Conservation (phyloP, 2,329 filamentous ascomycete genomes). For the Talaromyces sp. region DNA sequence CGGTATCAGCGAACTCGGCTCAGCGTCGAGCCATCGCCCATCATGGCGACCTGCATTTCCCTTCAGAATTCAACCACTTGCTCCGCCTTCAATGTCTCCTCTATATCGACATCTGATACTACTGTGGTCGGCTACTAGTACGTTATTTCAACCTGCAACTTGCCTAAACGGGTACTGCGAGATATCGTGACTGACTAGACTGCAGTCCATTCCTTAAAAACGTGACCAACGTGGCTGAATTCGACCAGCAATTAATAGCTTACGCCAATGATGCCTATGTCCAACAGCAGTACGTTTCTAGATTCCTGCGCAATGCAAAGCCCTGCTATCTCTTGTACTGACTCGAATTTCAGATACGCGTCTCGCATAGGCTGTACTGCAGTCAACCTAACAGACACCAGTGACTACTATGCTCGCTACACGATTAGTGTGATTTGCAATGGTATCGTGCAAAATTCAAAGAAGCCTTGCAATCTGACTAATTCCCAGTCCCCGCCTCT, state of each 20-base stretch:
- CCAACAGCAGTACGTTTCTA: slow-evolving; percentile 65
- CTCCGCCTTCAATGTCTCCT: slow-evolving; percentile 69
- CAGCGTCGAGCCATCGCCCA: slow-evolving; percentile 29
- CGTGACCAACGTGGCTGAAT: slow-evolving; percentile 72
- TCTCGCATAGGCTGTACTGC: slow-evolving; percentile 74
- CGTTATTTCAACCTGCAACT: slow-evolving; percentile 34
- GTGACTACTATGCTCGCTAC: slow-evolving; percentile 85
- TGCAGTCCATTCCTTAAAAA: slow-evolving; percentile 77
- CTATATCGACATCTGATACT: slow-evolving; percentile 62
- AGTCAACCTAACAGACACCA: slow-evolving; percentile 74
- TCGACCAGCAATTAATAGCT: slow-evolving; percentile 70
- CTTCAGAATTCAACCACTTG: slow-evolving; percentile 69
- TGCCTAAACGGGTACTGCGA: neutral
- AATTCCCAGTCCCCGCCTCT: slow-evolving; percentile 67
- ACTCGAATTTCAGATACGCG: slow-evolving; percentile 65
- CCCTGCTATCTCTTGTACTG: slow-evolving; percentile 25
- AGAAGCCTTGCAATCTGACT: slow-evolving; percentile 65
- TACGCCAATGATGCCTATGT: slow-evolving; percentile 77
- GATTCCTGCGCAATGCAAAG: neutral
- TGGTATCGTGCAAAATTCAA: slow-evolving; percentile 87
- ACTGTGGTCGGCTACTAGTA: slow-evolving; percentile 64
- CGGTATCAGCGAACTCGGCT: neutral
- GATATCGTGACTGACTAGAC: slow-evolving; percentile 27
- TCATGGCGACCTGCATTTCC: slow-evolving; percentile 60
- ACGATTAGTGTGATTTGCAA: slow-evolving; percentile 92